These are phyloP conservation scores for Starmera pachycereana DNA, from an alignment of 805 yeast species.

Conservation along the genomic window DNA sequence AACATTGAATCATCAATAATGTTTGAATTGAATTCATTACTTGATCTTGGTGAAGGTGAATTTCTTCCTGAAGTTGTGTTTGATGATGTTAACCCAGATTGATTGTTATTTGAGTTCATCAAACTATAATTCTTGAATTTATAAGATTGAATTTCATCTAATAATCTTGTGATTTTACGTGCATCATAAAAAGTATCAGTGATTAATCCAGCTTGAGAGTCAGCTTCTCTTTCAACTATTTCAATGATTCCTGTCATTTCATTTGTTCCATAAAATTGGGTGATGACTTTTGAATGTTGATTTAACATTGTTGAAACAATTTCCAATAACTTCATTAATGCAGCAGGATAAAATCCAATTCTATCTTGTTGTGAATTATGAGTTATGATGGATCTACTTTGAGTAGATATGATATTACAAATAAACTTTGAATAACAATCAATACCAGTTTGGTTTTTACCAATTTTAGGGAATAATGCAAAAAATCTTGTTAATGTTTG, in stretches of 20 bases:
- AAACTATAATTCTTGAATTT: conserved; percentile 19
- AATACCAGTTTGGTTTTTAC: conserved; percentile 60
- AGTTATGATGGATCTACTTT: conserved; percentile 58
- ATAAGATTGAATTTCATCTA: conserved; percentile 48
- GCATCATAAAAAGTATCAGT: conserved; percentile 79
- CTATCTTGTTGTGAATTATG: conserved; percentile 27
- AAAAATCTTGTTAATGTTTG: conserved; percentile 68
- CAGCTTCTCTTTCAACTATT: conserved; percentile 78
- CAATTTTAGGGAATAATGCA: conserved; percentile 79
- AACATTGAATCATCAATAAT: too few relatives aligned
- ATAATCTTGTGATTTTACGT: conserved; percentile 43
- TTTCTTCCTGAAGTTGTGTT: conserved; percentile 3
- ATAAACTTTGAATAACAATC: conserved; percentile 78
- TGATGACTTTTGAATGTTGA: conserved; percentile 78
- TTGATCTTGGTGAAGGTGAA: conserved; percentile 14
- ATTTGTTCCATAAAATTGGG: conserved; percentile 53
- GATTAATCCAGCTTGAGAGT: conserved; percentile 84
- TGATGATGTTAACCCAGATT: conserved; percentile 19
- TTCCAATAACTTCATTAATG: conserved; percentile 64
- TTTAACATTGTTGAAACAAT: conserved; percentile 74
- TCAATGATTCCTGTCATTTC: conserved; percentile 60
- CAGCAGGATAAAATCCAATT: conserved; percentile 47
- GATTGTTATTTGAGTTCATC: conserved; percentile 11
- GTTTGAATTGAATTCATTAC: conserved; percentile 13
- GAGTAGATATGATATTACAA: conserved; percentile 72